A percentile compares a stretch with the other conserved stretches of the same genome.
These are phyloP conservation scores for Sanguinoderma infundibulare DNA, from an alignment of 1,284 basidiomycete species.

Conservation along the genomic window DNA sequence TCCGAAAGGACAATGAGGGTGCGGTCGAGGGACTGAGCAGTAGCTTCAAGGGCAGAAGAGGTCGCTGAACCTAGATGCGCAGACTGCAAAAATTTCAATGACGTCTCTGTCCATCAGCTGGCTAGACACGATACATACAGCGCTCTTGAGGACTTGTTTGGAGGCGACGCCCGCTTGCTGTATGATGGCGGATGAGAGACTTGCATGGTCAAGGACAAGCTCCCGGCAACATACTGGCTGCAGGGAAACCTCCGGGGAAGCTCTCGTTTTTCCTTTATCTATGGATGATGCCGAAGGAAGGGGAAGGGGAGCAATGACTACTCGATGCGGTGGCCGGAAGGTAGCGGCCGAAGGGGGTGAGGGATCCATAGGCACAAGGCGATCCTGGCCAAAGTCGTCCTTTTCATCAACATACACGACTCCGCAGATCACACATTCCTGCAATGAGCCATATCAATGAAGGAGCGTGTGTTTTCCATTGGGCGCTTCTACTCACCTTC, in stretches of 20 bases:
- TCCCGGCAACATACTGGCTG: conserved; percentile 1
- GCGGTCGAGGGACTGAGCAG: conserved; percentile 54
- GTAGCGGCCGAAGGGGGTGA: conserved; percentile 8
- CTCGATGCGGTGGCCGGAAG: background rate
- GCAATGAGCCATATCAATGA: conserved; percentile 1
- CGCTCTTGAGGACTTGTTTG: background rate
- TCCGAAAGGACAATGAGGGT: conserved; percentile 59
- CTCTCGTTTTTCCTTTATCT: conserved; percentile 16
- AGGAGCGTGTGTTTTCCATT: background rate
- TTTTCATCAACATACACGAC: conserved; percentile 60
- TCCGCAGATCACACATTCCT: conserved; percentile 83
- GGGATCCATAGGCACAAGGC: conserved; percentile 42
- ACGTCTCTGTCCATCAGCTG: conserved; percentile 3
- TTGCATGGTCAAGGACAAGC: background rate
- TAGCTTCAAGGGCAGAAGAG: conserved; percentile 39
- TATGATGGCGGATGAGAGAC: background rate
- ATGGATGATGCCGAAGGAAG: background rate
- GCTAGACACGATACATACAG: background rate
- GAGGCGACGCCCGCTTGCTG: background rate
- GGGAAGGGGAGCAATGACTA: background rate
- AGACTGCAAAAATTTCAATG: conserved; percentile 15
- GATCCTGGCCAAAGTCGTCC: conserved; percentile 54
- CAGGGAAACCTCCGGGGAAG: background rate
- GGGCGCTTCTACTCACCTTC: conserved; percentile 50
- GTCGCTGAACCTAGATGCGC: conserved; percentile 21